Evolutionary conservation across 192 early-diverging fungal genomes (phyloP).

Genomic region (Linderina pennispora): DNA sequence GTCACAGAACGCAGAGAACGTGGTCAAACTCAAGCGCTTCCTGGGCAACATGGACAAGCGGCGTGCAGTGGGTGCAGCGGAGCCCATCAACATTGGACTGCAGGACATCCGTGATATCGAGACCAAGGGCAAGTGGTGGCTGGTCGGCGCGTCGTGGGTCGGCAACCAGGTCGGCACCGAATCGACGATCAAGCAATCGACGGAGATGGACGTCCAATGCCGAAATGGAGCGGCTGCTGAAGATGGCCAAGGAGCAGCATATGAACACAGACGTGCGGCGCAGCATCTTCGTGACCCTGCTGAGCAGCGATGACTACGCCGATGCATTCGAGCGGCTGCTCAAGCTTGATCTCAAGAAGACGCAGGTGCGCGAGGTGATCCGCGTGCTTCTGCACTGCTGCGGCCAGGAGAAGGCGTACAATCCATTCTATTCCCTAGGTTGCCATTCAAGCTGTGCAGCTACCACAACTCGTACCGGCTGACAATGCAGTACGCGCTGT

Average conservation of each 20-base stretch:
- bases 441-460: conserved; percentile 73
- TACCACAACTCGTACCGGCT: conserved; percentile 75
- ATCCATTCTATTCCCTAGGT: conserved; percentile 91
- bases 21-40: conserved; percentile 72
- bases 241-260: conserved; percentile 75
- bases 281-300: conserved; percentile 86
- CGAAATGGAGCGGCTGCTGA: conserved; percentile 59
- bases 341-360: conserved; percentile 77
- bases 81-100: conserved; percentile 78
- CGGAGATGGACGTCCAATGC: conserved; percentile 3
- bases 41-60: conserved; percentile 58
- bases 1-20: conserved; percentile 56
- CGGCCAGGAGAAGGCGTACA: conserved; percentile 80
- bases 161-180: conserved; percentile 42
- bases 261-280: conserved; percentile 97
- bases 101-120: conserved; percentile 77
- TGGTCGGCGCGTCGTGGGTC: conserved; percentile 91
- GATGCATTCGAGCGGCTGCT: conserved; percentile 87
- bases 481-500: conserved; percentile 91
- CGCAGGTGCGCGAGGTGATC: conserved; percentile 93
- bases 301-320: conserved; percentile 91
- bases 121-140: conserved; percentile 97
- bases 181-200: conserved; percentile 4
- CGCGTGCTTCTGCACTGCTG: conserved; percentile 89
- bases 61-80: conserved; percentile 41